Evolutionary conservation across 139 green algal species (phyloP), one percentile per base, ranked within the genome.

Genomic region (Coelastrella sp.): DNA sequence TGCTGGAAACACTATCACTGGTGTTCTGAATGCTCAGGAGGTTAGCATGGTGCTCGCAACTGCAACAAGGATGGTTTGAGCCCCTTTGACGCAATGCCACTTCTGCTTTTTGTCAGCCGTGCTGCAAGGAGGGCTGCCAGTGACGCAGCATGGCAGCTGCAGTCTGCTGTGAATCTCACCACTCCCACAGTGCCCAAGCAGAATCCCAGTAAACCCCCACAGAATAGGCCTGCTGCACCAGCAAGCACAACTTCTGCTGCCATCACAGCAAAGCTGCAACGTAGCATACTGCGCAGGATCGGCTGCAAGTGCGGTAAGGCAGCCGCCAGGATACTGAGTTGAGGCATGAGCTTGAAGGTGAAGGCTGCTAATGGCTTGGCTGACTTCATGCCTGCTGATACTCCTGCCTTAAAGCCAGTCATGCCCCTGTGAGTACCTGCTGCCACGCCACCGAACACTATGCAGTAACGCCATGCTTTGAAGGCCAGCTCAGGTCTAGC

Each of bases 221-320:
- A 62, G 13, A 79, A 27, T 6, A 79, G 71, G 23, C 71, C 73
- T 37, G 73, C 73, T 51, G 73, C 73, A 51, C 32, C 40, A 25
- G 73, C 50, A 19, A 67, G 5, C 19, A 35, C 73, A 17, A 81
- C 73, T 11, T 66, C 50, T 48, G 50, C 48, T 50, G 27, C 15
- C 73, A 81, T 81, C 5, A 67, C 48, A n/a, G 73, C 48, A 37
- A 57, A 68, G 50, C 73, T 68, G 73, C 73, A 81, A 32, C 73
- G 73, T 23, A 84, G 64, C 21, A 48, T 66, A 21, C 7, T 60
- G 8, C 34, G 75, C 51, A 85, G 69, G 35, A 81, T 5, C 13
- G 66, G n/a, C 62, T 51, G 48, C 48, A 81, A 35, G 30, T 67
- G 50, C 2, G 50, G 73, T 50, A 81, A 35, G 23, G 35, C n/a